phyloP scores from a whole-genome alignment of 768 basidiomycete species.

The Lentinula sp. region DNA sequence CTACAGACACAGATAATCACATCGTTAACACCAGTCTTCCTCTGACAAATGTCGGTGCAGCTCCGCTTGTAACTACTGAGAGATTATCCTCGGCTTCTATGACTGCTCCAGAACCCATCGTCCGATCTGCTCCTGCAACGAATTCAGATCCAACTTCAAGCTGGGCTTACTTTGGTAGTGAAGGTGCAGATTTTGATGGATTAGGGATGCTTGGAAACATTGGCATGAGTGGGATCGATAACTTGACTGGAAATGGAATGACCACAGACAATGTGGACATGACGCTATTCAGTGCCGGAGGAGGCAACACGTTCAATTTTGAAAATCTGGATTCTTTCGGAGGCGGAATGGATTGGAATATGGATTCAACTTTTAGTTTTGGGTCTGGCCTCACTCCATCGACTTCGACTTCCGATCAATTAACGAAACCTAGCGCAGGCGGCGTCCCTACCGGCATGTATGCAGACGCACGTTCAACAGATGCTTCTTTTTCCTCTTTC shows the following conservation, averaged over 20 bases:
- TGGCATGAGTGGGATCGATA: constrained; percentile 13
- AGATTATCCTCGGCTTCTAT: not conserved
- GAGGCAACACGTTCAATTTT: constrained; percentile 14
- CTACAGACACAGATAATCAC: not conserved
- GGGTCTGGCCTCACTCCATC: not conserved
- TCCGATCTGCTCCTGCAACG: constrained; percentile 12
- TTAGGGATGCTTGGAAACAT: constrained; percentile 11
- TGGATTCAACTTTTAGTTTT: not conserved
- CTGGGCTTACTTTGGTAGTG: not conserved
- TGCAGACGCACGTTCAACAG: not conserved
- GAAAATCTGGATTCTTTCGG: constrained; percentile 25
- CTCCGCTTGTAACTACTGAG: not conserved
- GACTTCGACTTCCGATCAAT: not conserved
- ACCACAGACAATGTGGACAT: constrained; percentile 6
- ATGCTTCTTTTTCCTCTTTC: not conserved
- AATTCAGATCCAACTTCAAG: constrained; percentile 16
- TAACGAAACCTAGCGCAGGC: not conserved
- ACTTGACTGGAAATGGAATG: constrained; percentile 15
- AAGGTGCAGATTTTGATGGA: constrained; percentile 40
- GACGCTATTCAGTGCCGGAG: not conserved
- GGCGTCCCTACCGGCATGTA: not conserved
- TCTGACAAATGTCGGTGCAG: too few species aligned
- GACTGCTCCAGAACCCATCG: not conserved
- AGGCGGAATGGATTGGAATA: constrained; percentile 8
- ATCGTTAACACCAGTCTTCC: not conserved